Evolutionary conservation across 306 rosid species (phyloP), one percentile per base, ranked within the genome.

Genomic region (Canavalia gladiata): DNA sequence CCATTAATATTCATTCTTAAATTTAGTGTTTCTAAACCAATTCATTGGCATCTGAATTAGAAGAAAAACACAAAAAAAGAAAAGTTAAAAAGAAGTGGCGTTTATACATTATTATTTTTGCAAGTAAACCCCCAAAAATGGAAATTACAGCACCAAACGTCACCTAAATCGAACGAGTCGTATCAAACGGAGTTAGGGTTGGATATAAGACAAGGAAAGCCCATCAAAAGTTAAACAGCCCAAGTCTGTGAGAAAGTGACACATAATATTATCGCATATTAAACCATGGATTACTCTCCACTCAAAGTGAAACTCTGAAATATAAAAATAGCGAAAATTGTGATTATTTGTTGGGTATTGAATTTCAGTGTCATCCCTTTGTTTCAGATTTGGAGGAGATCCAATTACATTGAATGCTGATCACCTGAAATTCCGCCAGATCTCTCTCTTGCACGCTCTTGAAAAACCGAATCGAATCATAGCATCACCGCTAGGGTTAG

Each of bases 401-500:
- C 42, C 13, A 66, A 43, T 13, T n/a, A 51, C 56, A 75, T 75
- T 75, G 70, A 75, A 75, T 60, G 79, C 46, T 0, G 58, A 59
- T 45, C 47, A 75, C 79, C 79, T 75, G 70, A 75, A 59, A 59
- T 59, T 75, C 5, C 58, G 76, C 70, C 82, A 31, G 77, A 37
- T 47, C 76, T 39, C 74, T 11, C 65, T 28, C 4, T 10, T 6
- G 4, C 52, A 1, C 83, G 65, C 72, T 43, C 82, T 76, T 64
- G 31, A 62, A 51, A 74, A 65, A 5, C 50, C 76, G 8, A 37
- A 3, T 7, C 11, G 1, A 1, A 52, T 47, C 54, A 5, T 41
- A 73, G 7, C 50, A n/a, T 13, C 81, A 33, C 9, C 11, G 28
- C 31, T 72, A 45, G 86, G 66, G 80, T 60, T 83, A 74, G 90